A percentile compares a stretch with the other conserved stretches of the same genome.
Conservation (phyloP, 345 rosid genomes). For the Diplotaxis tenuifolia region DNA sequence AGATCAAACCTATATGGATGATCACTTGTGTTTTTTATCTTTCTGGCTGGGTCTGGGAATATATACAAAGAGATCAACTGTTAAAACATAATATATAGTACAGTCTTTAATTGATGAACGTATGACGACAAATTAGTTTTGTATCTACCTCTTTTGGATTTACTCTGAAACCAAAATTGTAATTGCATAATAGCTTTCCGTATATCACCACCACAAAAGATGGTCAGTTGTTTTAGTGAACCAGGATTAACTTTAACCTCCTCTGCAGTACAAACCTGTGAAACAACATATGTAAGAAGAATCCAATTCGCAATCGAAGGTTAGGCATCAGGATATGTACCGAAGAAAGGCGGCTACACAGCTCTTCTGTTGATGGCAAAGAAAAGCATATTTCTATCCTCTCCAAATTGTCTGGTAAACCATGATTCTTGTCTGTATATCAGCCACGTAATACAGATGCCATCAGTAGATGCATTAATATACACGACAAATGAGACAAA, state of each 20-base stretch:
- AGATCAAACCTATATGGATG: conserved; percentile 48
- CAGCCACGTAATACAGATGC: conserved; percentile 29
- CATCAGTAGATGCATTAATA: conserved; percentile 3
- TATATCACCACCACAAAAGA: conserved; percentile 63
- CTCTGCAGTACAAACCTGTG: conserved; percentile 78
- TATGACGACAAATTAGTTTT: background rate
- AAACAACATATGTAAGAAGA: conserved; percentile 22
- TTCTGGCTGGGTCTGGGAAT: conserved; percentile 43
- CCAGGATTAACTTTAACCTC: conserved; percentile 50
- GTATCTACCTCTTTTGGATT: conserved; percentile 48
- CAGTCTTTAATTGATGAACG: background rate
- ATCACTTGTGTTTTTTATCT: conserved; percentile 21
- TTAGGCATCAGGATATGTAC: conserved; percentile 42
- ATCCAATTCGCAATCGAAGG: conserved; percentile 14
- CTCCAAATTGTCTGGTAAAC: conserved; percentile 66
- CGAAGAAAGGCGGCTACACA: conserved; percentile 49
- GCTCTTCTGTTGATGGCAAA: conserved; percentile 57
- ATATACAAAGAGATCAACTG: conserved; percentile 2
- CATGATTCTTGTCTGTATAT: conserved; percentile 55
- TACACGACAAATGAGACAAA: background rate
- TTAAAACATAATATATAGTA: background rate
- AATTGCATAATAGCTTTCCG: conserved; percentile 76
- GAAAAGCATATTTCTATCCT: conserved; percentile 61
- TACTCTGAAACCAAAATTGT: conserved; percentile 88
- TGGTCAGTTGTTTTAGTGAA: conserved; percentile 49